These are phyloP conservation scores for Leptosphaerulina australis DNA, from an alignment of 2,329 filamentous ascomycete genomes.

Conservation along the genomic window DNA sequence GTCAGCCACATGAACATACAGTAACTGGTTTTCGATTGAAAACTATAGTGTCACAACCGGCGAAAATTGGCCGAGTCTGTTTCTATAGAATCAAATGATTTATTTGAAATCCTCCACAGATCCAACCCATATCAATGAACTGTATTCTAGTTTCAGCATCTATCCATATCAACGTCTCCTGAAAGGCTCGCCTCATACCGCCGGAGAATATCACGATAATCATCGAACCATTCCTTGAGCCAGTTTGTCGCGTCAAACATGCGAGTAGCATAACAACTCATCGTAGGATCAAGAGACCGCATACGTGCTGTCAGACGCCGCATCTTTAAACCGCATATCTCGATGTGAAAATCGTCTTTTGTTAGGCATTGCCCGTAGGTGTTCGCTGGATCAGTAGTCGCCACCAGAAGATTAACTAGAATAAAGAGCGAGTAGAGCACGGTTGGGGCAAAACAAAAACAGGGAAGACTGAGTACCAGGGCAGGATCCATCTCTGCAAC, in stretches of 20 bases:
- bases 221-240: conserved; percentile 35
- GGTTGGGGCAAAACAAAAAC: conserved; percentile 34
- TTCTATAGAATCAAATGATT: too few species aligned
- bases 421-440: conserved; percentile 34
- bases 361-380: conserved; percentile 31
- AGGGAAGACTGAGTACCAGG: conserved; percentile 29
- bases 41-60: too few species aligned
- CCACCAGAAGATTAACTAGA: conserved; percentile 31
- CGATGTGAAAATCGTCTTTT: conserved; percentile 28
- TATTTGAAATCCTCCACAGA: too few species aligned
- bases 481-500: conserved; percentile 31
- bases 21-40: too few species aligned
- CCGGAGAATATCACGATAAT: conserved; percentile 30
- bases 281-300: conserved; percentile 29
- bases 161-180: conserved; percentile 6
- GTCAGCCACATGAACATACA: too few species aligned
- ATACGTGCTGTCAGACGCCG: conserved; percentile 22
- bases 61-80: too few species aligned
- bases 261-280: conserved; percentile 36
- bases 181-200: conserved; percentile 30
- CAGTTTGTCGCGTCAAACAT: conserved; percentile 36
- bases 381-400: conserved; percentile 31
- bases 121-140: neutral
- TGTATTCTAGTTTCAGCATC: neutral
- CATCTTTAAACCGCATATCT: conserved; percentile 29